These are phyloP conservation scores for Spencermartinsiella ligniputridi DNA, from an alignment of 1,139 yeast species.

Conservation along the genomic window DNA sequence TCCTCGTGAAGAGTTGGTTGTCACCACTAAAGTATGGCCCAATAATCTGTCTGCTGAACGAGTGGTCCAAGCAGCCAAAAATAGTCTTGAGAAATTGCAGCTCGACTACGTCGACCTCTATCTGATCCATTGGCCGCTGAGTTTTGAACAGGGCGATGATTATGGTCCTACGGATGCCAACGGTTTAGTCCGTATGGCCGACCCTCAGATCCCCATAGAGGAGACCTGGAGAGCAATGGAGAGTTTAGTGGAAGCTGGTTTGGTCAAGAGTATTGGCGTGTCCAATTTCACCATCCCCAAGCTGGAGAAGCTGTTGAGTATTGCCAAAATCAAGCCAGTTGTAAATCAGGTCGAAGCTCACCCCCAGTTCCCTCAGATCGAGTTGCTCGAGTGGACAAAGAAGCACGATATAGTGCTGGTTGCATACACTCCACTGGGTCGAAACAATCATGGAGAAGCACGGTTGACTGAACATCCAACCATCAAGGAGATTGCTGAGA, in stretches of 20 bases:
- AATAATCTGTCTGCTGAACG: constrained; percentile 2
- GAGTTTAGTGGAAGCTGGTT: constrained; percentile 51
- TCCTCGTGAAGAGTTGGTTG: constrained; percentile 41
- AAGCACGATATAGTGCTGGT: constrained; percentile 3
- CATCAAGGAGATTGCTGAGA: constrained; percentile 49
- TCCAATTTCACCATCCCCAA: constrained; percentile 74
- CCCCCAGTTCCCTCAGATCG: constrained; percentile 2
- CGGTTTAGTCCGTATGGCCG: constrained; percentile 55
- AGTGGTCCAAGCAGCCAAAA: background rate
- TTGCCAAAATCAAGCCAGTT: constrained; percentile 66
- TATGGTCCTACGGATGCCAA: constrained; percentile 58
- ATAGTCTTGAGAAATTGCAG: constrained; percentile 4
- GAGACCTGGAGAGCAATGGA: constrained; percentile 76
- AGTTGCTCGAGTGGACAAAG: constrained; percentile 4
- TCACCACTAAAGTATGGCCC: constrained; percentile 44
- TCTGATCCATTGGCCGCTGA: constrained; percentile 2
- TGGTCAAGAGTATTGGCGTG: constrained; percentile 67
- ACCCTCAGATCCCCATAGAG: constrained; percentile 52
- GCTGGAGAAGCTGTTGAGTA: constrained; percentile 64
- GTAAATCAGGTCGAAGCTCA: constrained; percentile 54
- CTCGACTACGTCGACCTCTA: background rate
- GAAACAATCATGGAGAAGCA: constrained; percentile 44
- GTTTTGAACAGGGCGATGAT: constrained; percentile 7
- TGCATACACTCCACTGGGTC: constrained; percentile 21
- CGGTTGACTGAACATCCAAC: constrained; percentile 54